These are phyloP conservation scores for Candida wancherniae DNA, from an alignment of 805 yeast genomes.

Conservation along the genomic window DNA sequence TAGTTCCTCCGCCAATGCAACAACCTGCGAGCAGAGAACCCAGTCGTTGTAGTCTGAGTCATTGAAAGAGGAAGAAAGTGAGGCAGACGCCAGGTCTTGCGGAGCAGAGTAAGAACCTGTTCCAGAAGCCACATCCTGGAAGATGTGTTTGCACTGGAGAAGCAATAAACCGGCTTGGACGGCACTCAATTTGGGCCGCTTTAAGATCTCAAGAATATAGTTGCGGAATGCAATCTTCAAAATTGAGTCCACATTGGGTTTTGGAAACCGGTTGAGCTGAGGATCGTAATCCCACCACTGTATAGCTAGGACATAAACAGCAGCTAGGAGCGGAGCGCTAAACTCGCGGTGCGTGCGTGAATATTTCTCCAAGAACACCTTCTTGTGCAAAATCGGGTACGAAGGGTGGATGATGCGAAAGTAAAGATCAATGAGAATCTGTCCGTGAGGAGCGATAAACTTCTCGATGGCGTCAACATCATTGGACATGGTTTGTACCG, in stretches of 20 bases:
- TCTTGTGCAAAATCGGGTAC: slow-evolving; percentile 86
- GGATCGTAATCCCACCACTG: slow-evolving; percentile 95
- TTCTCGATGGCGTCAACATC: slow-evolving; percentile 82
- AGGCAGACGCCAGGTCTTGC: slow-evolving; percentile 16
- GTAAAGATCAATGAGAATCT: slow-evolving; percentile 69
- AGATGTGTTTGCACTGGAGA: slow-evolving; percentile 55
- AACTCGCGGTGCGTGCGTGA: slow-evolving; percentile 87
- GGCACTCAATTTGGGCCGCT: slow-evolving; percentile 84
- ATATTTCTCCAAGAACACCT: slow-evolving; percentile 87
- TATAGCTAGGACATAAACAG: slow-evolving; percentile 81
- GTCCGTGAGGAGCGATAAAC: slow-evolving; percentile 90
- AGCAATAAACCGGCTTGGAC: slow-evolving; percentile 85
- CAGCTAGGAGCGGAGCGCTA: slow-evolving; percentile 85
- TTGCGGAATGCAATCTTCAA: slow-evolving; percentile 53
- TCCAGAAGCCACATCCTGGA: slow-evolving; percentile 16
- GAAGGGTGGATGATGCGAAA: slow-evolving; percentile 86
- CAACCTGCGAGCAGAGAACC: slow-evolving; percentile 82
- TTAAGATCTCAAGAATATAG: slow-evolving; percentile 70
- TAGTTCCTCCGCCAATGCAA: slow-evolving; percentile 81
- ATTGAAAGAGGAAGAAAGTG: slow-evolving; percentile 15
- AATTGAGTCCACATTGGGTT: slow-evolving; percentile 62
- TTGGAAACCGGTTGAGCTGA: slow-evolving; percentile 64
- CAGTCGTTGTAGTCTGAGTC: slow-evolving; percentile 62
- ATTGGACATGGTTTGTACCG: slow-evolving; percentile 63
- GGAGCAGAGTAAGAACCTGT: slow-evolving; percentile 3